phyloP scores from a whole-genome alignment of 2,329 filamentous ascomycete genomes.

The Nigrograna mackinnonii region DNA sequence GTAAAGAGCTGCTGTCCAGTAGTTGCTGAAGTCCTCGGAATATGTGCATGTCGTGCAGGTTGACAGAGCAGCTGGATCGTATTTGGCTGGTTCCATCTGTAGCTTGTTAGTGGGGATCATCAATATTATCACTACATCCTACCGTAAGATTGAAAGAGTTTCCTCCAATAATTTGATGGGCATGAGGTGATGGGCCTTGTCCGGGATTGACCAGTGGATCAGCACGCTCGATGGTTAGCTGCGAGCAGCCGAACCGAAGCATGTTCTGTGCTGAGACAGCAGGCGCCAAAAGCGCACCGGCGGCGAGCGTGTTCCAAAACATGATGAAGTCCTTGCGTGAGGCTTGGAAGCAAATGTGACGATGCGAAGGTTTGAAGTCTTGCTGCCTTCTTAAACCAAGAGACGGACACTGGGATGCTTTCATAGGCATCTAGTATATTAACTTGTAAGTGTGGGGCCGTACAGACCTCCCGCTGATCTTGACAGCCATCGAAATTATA shows the following conservation, averaged over 20 bases:
- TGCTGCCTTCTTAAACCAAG: slow-evolving; percentile 12
- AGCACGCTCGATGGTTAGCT: slow-evolving; percentile 53
- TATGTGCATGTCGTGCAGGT: slow-evolving; percentile 37
- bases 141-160: slow-evolving; percentile 37
- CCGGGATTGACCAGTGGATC: slow-evolving; percentile 48
- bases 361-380: slow-evolving; percentile 2
- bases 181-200: slow-evolving; percentile 26
- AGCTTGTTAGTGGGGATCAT: slow-evolving; percentile 11
- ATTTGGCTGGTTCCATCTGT: slow-evolving; percentile 30
- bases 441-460: slow-evolving; percentile 10
- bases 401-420: neutral
- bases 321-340: slow-evolving; percentile 14
- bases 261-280: slow-evolving; percentile 33
- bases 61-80: slow-evolving; percentile 24
- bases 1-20: slow-evolving; percentile 36
- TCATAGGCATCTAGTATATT: neutral
- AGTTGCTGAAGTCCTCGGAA: slow-evolving; percentile 29
- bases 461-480: slow-evolving; percentile 7
- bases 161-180: slow-evolving; percentile 36
- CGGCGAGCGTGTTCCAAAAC: slow-evolving; percentile 25
- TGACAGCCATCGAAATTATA: slow-evolving; percentile 6
- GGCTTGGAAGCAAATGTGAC: slow-evolving; percentile 7
- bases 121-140: slow-evolving; percentile 1
- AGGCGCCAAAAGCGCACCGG: slow-evolving; percentile 23
- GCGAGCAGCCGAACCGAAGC: slow-evolving; percentile 38